These are phyloP conservation scores for Cyclotella atomus DNA, from an alignment of 108 stramenopile genomes.

Conservation along the genomic window DNA sequence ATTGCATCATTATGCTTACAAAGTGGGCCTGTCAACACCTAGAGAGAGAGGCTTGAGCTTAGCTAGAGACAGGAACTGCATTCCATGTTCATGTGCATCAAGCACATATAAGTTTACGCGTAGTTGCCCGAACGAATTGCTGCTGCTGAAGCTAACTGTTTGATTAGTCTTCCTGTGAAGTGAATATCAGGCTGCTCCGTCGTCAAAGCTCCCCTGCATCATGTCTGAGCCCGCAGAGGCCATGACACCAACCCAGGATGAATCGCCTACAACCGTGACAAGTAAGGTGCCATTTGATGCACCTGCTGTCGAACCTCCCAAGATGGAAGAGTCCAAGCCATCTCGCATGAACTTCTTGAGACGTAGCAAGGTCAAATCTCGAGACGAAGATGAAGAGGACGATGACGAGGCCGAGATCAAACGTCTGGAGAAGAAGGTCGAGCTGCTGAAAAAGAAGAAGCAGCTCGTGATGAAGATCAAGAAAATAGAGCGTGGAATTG, in stretches of 20 bases:
- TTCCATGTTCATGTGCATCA: too few species aligned
- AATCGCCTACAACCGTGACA: not conserved
- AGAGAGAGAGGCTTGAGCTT: too few species aligned
- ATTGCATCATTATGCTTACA: too few species aligned
- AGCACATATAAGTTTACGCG: too few species aligned
- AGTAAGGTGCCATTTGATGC: not conserved
- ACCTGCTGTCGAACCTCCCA: not conserved
- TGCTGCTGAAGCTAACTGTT: too few species aligned
- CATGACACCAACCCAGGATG: not conserved
- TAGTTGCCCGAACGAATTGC: too few species aligned
- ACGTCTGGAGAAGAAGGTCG: not conserved
- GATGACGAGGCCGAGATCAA: slow-evolving; percentile 1
- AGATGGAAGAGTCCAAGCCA: not conserved
- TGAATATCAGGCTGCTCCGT: too few species aligned
- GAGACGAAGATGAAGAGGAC: slow-evolving; percentile 4
- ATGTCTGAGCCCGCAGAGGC: not conserved
- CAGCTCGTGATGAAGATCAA: not conserved
- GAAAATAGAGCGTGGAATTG: slow-evolving; percentile 1
- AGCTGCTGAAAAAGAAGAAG: slow-evolving; percentile 1
- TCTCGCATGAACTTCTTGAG: not conserved
- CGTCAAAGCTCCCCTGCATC: too few species aligned
- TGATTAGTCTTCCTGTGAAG: too few species aligned
- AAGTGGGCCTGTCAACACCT: too few species aligned
- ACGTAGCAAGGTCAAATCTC: not conserved
- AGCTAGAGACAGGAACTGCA: too few species aligned